These are phyloP conservation scores for Oryza officinalis DNA, from an alignment of 176 grass and related monocot genomes.

Conservation along the genomic window DNA sequence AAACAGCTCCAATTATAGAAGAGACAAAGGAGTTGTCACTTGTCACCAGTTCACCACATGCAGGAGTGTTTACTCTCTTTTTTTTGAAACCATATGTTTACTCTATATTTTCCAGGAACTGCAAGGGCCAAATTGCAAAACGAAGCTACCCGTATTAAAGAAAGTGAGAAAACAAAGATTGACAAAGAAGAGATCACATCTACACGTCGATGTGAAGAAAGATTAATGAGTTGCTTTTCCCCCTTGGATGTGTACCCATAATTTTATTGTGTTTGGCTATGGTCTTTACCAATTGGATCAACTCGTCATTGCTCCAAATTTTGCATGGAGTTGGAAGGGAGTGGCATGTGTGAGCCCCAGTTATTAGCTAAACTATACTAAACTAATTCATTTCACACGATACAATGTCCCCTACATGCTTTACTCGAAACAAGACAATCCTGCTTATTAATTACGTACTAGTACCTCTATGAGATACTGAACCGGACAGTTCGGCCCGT, in stretches of 20 bases:
- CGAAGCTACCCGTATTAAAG: neutral
- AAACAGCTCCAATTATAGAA: too few relatives aligned
- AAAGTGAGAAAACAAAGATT: neutral
- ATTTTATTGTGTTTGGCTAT: neutral
- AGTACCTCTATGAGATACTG: neutral
- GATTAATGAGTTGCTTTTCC: neutral
- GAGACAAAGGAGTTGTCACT: neutral
- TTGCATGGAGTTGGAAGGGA: neutral
- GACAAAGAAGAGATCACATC: neutral
- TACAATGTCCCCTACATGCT: neutral
- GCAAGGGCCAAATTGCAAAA: neutral
- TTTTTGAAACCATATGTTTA: neutral
- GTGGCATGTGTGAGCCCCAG: neutral
- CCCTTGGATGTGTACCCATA: too few relatives aligned
- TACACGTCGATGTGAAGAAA: neutral
- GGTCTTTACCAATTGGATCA: neutral
- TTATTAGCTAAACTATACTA: neutral
- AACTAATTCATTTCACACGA: neutral
- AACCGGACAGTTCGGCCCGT: neutral
- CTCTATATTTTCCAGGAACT: neutral
- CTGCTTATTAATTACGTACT: too few relatives aligned
- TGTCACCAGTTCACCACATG: neutral
- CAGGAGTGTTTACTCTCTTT: neutral
- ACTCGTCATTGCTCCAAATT: neutral
- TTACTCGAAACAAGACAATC: slow-evolving; percentile 26